Evolutionary conservation across 2,329 filamentous ascomycete genomes (phyloP).

Genomic region (Paracoccidioides brasiliensis): DNA sequence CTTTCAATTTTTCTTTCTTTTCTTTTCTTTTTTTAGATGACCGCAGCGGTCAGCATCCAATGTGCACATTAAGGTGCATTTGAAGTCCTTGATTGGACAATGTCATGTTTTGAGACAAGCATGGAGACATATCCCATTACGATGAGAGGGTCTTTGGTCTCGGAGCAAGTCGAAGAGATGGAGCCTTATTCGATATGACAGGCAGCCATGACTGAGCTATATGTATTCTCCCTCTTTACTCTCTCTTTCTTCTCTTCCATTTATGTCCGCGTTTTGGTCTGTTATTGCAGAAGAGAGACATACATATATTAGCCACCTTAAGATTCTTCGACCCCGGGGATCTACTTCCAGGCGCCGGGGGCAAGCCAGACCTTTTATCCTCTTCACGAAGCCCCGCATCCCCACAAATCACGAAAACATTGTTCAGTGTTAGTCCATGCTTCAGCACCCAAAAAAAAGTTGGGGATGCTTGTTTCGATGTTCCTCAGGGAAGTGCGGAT

Average conservation of each 20-base stretch:
- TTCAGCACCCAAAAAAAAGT: neutral
- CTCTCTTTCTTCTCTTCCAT: neutral
- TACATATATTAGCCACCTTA: neutral
- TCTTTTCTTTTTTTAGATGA: too few relatives aligned
- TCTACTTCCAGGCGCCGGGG: neutral
- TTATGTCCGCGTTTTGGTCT: neutral
- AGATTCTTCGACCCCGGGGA: neutral
- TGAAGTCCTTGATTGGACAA: neutral
- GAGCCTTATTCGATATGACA: neutral
- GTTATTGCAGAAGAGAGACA: neutral
- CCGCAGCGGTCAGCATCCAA: too few relatives aligned
- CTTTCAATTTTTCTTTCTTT: too few relatives aligned
- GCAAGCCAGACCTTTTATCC: neutral
- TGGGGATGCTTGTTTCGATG: neutral
- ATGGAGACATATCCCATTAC: neutral
- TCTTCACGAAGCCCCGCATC: neutral
- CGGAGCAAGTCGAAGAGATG: neutral
- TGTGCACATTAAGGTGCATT: too few relatives aligned
- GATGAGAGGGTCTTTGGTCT: neutral
- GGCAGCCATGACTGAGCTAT: neutral
- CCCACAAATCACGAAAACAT: neutral
- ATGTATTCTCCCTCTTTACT: neutral
- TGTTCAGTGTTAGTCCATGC: neutral
- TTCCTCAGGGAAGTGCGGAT: neutral
- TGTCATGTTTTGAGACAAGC: neutral